Evolutionary conservation across 805 yeast species (phyloP).

Genomic region (Scheffersomyces stipitis): DNA sequence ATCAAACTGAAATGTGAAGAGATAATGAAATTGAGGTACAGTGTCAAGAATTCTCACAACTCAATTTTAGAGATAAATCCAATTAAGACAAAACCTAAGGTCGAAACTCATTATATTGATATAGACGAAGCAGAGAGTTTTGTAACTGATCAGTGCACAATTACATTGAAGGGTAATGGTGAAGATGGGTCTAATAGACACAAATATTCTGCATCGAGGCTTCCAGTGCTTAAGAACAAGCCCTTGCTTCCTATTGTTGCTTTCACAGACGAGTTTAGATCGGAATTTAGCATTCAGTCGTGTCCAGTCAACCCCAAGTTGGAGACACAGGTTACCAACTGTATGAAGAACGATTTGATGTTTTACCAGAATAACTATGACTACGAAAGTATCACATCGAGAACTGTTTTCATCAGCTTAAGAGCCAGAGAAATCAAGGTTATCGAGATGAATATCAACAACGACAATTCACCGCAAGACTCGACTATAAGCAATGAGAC

Average conservation of each 20-base stretch:
- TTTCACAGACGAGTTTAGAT: constrained; percentile 50
- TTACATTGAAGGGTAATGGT: constrained; percentile 5
- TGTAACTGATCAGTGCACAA: constrained; percentile 10
- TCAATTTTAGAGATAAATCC: constrained; percentile 6
- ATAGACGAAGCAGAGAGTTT: constrained; percentile 6
- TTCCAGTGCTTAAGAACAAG: constrained; percentile 11
- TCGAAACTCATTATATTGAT: constrained; percentile 3
- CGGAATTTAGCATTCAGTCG: constrained; percentile 55
- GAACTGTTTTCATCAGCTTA: constrained; percentile 43
- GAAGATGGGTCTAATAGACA: neutral
- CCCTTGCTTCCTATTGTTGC: constrained; percentile 36
- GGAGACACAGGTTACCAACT: constrained; percentile 45
- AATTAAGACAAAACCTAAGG: neutral
- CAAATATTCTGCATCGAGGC: neutral
- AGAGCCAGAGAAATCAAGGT: constrained; percentile 46
- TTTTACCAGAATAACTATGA: constrained; percentile 40
- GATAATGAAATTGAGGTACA: constrained; percentile 19
- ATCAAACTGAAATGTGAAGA: constrained; percentile 21
- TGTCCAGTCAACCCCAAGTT: constrained; percentile 52
- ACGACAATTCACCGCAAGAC: neutral
- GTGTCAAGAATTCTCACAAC: neutral
- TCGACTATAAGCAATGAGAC: neutral
- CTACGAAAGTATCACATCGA: constrained; percentile 28
- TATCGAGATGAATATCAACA: constrained; percentile 33
- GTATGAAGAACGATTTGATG: constrained; percentile 55